phyloP scores from a whole-genome alignment of 495 filamentous ascomycete genomes.

The Penicillium paxilli region DNA sequence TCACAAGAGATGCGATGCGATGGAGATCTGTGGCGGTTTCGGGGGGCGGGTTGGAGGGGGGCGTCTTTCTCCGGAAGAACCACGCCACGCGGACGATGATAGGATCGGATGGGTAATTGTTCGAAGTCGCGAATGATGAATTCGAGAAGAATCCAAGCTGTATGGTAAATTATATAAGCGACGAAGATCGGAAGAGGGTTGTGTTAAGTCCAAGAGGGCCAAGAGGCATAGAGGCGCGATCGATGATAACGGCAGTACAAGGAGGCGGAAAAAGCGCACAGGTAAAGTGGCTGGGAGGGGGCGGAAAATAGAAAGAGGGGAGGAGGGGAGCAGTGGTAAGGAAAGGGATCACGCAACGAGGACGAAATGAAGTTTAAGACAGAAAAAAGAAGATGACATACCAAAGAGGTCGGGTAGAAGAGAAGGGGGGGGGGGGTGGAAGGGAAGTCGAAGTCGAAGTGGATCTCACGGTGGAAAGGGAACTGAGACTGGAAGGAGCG shows the following conservation, averaged over 20 bases:
- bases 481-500: conserved; percentile 30
- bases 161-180: conserved; percentile 2
- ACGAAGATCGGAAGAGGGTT: conserved; percentile 6
- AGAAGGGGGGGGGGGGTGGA: background rate
- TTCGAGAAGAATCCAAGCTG: conserved; percentile 5
- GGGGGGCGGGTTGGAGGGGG: too few relatives aligned
- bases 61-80: conserved; percentile 10
- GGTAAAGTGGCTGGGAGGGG: conserved; percentile 30
- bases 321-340: background rate
- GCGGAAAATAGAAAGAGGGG: background rate
- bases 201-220: conserved; percentile 3
- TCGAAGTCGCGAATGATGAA: conserved; percentile 16
- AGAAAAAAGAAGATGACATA: too few relatives aligned
- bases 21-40: conserved; percentile 11
- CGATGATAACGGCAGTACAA: conserved; percentile 37
- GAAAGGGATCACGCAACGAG: too few relatives aligned
- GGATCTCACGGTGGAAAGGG: conserved; percentile 34
- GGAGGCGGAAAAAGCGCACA: conserved; percentile 32
- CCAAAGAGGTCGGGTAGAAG: too few relatives aligned
- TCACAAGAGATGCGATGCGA: conserved; percentile 9
- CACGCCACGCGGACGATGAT: conserved; percentile 55
- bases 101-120: conserved; percentile 62
- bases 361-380: too few relatives aligned
- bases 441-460: conserved; percentile 14
- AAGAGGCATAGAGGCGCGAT: conserved; percentile 25